A percentile compares a stretch with the other conserved stretches of the same genome.
Evolutionary conservation across 73 alveolate genomes (phyloP).

Genomic region (Diophrys appendiculata): DNA sequence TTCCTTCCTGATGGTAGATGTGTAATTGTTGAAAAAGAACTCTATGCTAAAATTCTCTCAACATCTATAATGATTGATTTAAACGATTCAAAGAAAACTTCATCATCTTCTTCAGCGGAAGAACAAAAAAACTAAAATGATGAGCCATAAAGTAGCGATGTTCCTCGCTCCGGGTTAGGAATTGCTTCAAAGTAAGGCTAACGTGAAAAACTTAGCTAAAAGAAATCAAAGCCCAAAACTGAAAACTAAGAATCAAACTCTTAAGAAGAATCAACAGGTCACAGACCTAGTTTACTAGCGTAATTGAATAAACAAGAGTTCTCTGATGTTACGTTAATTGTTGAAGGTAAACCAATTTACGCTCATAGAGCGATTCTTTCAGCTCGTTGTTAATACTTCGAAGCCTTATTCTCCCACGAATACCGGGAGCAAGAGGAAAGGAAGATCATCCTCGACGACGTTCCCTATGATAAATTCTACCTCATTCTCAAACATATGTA

Average conservation of each 20-base stretch:
- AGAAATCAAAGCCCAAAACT: not conserved
- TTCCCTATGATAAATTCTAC: constrained; percentile 57
- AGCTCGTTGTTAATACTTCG: constrained; percentile 58
- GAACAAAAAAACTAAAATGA: not conserved
- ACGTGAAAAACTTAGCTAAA: constrained; percentile 4
- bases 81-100: not conserved
- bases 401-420: constrained; percentile 66
- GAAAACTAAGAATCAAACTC: not conserved
- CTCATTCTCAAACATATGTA: constrained; percentile 47
- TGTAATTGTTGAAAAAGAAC: constrained; percentile 47
- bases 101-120: not conserved
- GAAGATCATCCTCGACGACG: constrained; percentile 56
- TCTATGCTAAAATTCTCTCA: constrained; percentile 41
- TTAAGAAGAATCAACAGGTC: no score
- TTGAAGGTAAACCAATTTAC: constrained; percentile 59
- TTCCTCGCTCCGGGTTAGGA: not conserved
- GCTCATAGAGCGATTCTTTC: constrained; percentile 56
- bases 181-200: not conserved
- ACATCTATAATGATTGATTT: constrained; percentile 56
- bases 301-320: constrained; percentile 51
- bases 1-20: constrained; percentile 79
- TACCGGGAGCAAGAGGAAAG: constrained; percentile 67
- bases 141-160: not conserved
- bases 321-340: constrained; percentile 58
- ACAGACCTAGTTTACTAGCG: no score